These are phyloP conservation scores for Retiboletus flavoniger DNA, from an alignment of 1,284 basidiomycete genomes.

Conservation along the genomic window DNA sequence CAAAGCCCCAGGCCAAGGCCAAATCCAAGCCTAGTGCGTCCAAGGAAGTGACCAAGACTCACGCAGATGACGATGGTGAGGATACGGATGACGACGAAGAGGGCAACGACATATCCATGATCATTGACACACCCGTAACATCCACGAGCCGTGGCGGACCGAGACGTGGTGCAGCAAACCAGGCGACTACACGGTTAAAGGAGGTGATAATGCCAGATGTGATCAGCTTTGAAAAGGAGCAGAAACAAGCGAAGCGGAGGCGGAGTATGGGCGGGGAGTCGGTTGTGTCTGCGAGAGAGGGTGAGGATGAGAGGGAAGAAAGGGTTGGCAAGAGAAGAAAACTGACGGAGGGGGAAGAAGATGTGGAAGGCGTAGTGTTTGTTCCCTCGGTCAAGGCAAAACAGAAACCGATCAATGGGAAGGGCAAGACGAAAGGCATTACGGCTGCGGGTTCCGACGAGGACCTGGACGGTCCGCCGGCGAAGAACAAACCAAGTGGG, in stretches of 20 bases:
- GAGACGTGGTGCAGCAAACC: constrained; percentile 62
- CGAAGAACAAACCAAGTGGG: constrained; percentile 10
- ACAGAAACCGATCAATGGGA: constrained; percentile 28
- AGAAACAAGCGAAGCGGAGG: constrained; percentile 41
- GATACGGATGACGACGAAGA: not conserved
- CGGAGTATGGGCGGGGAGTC: constrained; percentile 26
- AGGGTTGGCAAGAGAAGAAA: constrained; percentile 26
- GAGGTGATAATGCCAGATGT: constrained; percentile 78
- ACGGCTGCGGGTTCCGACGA: constrained; percentile 8
- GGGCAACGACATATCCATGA: constrained; percentile 6
- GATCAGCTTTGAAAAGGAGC: constrained; percentile 63
- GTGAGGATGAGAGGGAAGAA: constrained; percentile 1
- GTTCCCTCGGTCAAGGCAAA: constrained; percentile 35
- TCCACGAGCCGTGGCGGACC: constrained; percentile 28
- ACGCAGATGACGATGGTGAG: not conserved
- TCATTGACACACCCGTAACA: constrained; percentile 8
- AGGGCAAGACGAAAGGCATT: constrained; percentile 25
- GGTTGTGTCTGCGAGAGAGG: constrained; percentile 14
- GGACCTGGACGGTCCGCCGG: constrained; percentile 11
- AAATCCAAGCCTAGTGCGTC: constrained; percentile 7
- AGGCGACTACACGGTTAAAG: constrained; percentile 59
- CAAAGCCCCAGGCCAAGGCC: not conserved
- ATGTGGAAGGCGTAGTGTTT: constrained; percentile 22
- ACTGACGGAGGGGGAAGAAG: constrained; percentile 30
- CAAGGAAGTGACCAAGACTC: not conserved